These are phyloP conservation scores for Haberlea rhodopensis DNA, from an alignment of 257 asterid species.

Conservation along the genomic window DNA sequence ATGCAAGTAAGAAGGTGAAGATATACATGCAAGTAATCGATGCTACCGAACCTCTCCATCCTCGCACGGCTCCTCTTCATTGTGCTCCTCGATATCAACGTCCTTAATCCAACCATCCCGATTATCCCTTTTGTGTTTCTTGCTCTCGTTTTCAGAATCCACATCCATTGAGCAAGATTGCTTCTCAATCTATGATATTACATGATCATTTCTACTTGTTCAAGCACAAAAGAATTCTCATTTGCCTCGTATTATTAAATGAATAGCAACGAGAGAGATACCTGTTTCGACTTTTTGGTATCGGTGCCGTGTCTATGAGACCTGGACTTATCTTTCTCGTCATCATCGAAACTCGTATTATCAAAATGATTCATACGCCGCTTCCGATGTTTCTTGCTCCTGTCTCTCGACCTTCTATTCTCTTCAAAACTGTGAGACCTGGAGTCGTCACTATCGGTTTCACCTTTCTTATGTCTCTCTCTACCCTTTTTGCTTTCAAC, in stretches of 20 bases:
- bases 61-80: conserved; percentile 38
- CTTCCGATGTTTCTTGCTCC: conserved; percentile 56
- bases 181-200: conserved; percentile 39
- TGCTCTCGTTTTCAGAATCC: conserved; percentile 49
- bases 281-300: conserved; percentile 62
- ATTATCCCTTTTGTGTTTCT: conserved; percentile 52
- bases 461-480: conserved; percentile 49
- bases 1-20: conserved; percentile 2
- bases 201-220: conserved; percentile 8
- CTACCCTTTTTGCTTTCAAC: conserved; percentile 44
- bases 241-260: not conserved
- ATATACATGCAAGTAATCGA: not conserved
- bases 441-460: conserved; percentile 52
- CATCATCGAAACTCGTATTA: conserved; percentile 39
- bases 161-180: conserved; percentile 35
- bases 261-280: conserved; percentile 14
- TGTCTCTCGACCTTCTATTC: conserved; percentile 51
- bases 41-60: conserved; percentile 48
- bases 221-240: not conserved
- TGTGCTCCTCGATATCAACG: conserved; percentile 30
- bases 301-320: conserved; percentile 51
- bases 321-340: conserved; percentile 55
- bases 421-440: conserved; percentile 52
- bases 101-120: conserved; percentile 31
- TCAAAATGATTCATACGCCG: conserved; percentile 39